Conservation (phyloP, 2,329 filamentous ascomycete genomes). For the Cercospora sp. region DNA sequence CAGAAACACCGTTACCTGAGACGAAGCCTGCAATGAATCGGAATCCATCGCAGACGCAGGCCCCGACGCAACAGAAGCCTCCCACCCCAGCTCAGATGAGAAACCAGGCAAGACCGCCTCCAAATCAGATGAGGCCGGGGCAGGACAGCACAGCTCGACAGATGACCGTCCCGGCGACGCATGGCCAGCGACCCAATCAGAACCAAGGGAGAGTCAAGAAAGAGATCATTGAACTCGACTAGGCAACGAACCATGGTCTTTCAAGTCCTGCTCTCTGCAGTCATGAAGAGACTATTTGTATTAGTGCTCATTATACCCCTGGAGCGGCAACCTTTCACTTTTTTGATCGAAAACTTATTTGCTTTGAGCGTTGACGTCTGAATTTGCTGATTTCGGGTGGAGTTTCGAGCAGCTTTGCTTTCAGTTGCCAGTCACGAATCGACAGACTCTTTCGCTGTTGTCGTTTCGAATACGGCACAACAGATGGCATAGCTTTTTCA, state of each 20-base stretch:
- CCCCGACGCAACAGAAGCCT: constrained; percentile 14
- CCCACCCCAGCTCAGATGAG: constrained; percentile 6
- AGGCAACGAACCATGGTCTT: constrained; percentile 12
- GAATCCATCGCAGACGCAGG: constrained; percentile 1
- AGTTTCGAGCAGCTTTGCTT: background rate
- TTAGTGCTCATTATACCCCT: background rate
- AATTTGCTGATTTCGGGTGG: background rate
- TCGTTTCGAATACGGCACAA: background rate
- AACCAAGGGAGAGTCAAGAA: constrained; percentile 21
- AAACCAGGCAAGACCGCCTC: constrained; percentile 1
- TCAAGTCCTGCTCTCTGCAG: background rate
- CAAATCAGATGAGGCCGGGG: background rate
- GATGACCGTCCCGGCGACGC: background rate
- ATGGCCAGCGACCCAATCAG: constrained; percentile 4
- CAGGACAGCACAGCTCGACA: constrained; percentile 7
- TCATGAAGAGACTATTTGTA: background rate
- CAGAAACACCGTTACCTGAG: constrained; percentile 1
- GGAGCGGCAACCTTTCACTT: background rate
- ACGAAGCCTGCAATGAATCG: constrained; percentile 6
- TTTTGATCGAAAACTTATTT: background rate
- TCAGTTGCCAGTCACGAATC: background rate
- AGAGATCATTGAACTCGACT: constrained; percentile 35
- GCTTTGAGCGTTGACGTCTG: background rate
- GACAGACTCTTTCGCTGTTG: background rate
- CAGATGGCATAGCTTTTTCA: background rate